Evolutionary conservation across 192 early-diverging fungal genomes (phyloP).

Genomic region (Backusella mclennaniae): DNA sequence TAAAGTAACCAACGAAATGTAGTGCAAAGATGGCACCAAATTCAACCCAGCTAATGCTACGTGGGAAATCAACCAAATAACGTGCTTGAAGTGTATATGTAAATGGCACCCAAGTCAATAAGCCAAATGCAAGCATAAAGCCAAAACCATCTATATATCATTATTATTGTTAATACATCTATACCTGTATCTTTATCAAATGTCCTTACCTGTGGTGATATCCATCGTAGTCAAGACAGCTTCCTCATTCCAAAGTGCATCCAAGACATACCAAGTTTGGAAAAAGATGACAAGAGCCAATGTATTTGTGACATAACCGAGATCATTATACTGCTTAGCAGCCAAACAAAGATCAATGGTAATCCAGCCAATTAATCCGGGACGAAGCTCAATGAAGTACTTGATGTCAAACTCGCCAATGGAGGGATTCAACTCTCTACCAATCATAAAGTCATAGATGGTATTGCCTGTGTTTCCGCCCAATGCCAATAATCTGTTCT

Average conservation of each 20-base stretch:
- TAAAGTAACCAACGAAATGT: slow-evolving; percentile 69
- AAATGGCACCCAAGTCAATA: slow-evolving; percentile 89
- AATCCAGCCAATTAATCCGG: slow-evolving; percentile 90
- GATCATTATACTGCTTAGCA: slow-evolving; percentile 66
- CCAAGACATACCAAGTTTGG: slow-evolving; percentile 83
- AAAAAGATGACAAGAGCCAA: slow-evolving; percentile 77
- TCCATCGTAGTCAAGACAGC: slow-evolving; percentile 94
- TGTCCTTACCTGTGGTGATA: slow-evolving; percentile 65
- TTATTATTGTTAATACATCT: background rate
- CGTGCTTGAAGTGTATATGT: slow-evolving; percentile 89
- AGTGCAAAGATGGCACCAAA: slow-evolving; percentile 48
- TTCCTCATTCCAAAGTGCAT: slow-evolving; percentile 77
- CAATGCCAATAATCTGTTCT: slow-evolving; percentile 63
- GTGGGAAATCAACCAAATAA: slow-evolving; percentile 74
- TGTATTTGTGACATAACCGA: slow-evolving; percentile 69
- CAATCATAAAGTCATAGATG: slow-evolving; percentile 94
- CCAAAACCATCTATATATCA: slow-evolving; percentile 82
- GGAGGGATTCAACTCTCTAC: slow-evolving; percentile 95
- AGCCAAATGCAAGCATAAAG: slow-evolving; percentile 79
- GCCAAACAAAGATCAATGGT: slow-evolving; percentile 77
- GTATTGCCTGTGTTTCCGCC: slow-evolving; percentile 92
- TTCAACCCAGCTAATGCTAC: slow-evolving; percentile 49
- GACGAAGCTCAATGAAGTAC: slow-evolving; percentile 90
- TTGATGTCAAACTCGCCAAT: slow-evolving; percentile 86
- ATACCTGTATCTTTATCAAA: too few species aligned